phyloP scores from a whole-genome alignment of 805 yeast species.

The Peterozyma toletana region DNA sequence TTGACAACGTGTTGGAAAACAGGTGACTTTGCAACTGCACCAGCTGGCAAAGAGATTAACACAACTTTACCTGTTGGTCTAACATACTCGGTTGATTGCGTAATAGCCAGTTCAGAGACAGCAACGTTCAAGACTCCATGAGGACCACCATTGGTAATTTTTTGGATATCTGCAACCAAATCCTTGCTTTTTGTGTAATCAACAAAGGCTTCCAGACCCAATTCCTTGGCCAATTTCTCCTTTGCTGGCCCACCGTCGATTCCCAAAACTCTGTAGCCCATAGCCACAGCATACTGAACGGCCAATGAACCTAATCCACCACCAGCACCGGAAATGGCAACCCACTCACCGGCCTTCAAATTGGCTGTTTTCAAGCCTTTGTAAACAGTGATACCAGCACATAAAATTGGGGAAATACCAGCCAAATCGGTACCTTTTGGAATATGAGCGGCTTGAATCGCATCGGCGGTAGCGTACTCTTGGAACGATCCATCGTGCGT shows the following conservation, averaged over 20 bases:
- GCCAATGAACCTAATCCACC: constrained; percentile 77
- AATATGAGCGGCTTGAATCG: constrained; percentile 76
- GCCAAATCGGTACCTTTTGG: constrained; percentile 74
- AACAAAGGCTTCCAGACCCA: constrained; percentile 61
- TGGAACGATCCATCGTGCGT: constrained; percentile 90
- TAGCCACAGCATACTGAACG: constrained; percentile 67
- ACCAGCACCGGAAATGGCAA: constrained; percentile 72
- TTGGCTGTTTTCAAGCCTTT: constrained; percentile 81
- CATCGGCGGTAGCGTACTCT: constrained; percentile 85
- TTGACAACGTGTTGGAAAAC: constrained; percentile 62
- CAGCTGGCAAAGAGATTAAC: constrained; percentile 47
- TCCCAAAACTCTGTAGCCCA: constrained; percentile 68
- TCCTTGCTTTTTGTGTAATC: constrained; percentile 53
- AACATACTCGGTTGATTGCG: constrained; percentile 51
- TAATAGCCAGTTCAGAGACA: constrained; percentile 61
- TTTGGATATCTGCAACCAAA: constrained; percentile 45
- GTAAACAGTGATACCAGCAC: constrained; percentile 91
- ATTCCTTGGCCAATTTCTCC: constrained; percentile 41
- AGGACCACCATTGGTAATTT: constrained; percentile 65
- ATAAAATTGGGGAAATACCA: constrained; percentile 70
- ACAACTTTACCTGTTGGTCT: constrained; percentile 67
- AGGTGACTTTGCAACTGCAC: constrained; percentile 54
- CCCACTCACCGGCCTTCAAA: constrained; percentile 65
- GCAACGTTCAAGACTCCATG: constrained; percentile 75
- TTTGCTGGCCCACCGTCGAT: constrained; percentile 68